These are phyloP conservation scores for Ulota crispa DNA, from an alignment of 225 moss, liverwort and hornwort species.

Conservation along the genomic window DNA sequence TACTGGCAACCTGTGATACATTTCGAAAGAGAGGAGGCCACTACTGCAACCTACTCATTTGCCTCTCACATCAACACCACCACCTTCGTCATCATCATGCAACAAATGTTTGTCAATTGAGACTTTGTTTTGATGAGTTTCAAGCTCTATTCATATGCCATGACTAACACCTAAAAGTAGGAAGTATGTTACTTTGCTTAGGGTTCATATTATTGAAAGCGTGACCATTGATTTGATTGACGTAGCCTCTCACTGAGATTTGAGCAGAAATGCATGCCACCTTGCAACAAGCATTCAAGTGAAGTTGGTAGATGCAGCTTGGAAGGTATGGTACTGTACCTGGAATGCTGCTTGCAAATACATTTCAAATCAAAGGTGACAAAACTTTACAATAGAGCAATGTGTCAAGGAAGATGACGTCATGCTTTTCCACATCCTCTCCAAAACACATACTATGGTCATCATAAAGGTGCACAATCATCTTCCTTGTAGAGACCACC, in stretches of 20 bases:
- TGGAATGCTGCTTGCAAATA: slow-evolving; percentile 31
- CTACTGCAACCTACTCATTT: not conserved
- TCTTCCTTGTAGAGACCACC: slow-evolving; percentile 35
- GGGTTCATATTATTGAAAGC: not conserved
- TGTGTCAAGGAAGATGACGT: slow-evolving; percentile 40
- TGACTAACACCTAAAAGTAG: not conserved
- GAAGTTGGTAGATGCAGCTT: slow-evolving; percentile 8
- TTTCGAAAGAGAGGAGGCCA: not conserved
- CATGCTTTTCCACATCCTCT: slow-evolving; percentile 28
- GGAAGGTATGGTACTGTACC: slow-evolving; percentile 22
- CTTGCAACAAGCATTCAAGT: not conserved
- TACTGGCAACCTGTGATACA: slow-evolving; percentile 24
- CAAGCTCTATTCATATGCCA: not conserved
- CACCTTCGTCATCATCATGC: slow-evolving; percentile 24
- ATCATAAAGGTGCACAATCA: slow-evolving; percentile 31
- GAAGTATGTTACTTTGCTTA: not conserved
- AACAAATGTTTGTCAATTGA: slow-evolving; percentile 30
- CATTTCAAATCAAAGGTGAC: slow-evolving; percentile 21
- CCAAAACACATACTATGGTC: not conserved
- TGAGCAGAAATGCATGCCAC: not conserved
- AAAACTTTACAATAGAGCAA: slow-evolving; percentile 39
- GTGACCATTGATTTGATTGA: not conserved
- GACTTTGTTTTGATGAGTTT: slow-evolving; percentile 33
- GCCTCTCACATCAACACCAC: not conserved
- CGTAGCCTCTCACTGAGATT: slow-evolving; percentile 13